A percentile compares a stretch with the other conserved stretches of the same genome.
These are phyloP conservation scores for Rhizoctonia solani DNA, from an alignment of 1,284 basidiomycete species.

Conservation along the genomic window DNA sequence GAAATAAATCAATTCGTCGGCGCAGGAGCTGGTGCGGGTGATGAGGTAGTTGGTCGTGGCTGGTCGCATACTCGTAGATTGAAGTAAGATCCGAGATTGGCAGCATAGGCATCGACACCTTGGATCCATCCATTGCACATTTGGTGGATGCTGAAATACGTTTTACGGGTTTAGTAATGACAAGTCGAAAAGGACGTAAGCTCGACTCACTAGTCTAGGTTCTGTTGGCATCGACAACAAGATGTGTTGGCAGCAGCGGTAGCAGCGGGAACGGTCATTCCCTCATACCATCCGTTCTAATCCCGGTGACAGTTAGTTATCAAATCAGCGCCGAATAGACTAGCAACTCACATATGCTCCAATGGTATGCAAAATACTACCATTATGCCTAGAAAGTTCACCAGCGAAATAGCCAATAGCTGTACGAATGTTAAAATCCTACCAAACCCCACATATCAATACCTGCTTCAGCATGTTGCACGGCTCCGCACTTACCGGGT, in stretches of 20 bases:
- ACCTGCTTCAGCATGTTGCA: slow-evolving; percentile 38
- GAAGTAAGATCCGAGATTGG: slow-evolving; percentile 65
- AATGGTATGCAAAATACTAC: slow-evolving; percentile 64
- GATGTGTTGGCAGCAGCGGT: slow-evolving; percentile 57
- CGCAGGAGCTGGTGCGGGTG: background rate
- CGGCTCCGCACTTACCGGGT: slow-evolving; percentile 55
- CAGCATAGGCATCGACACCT: slow-evolving; percentile 59
- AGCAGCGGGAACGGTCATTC: slow-evolving; percentile 53
- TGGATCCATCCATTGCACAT: slow-evolving; percentile 78
- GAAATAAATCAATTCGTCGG: background rate
- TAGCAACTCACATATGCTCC: slow-evolving; percentile 77
- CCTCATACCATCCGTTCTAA: slow-evolving; percentile 36
- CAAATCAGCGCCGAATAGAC: background rate
- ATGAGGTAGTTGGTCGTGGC: background rate
- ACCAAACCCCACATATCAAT: background rate
- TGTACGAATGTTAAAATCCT: slow-evolving; percentile 71
- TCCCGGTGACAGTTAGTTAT: background rate
- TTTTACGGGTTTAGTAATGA: background rate
- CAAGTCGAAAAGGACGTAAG: background rate
- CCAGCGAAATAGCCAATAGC: slow-evolving; percentile 64
- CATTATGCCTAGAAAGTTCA: slow-evolving; percentile 57
- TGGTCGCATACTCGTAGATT: slow-evolving; percentile 60
- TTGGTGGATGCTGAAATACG: slow-evolving; percentile 65
- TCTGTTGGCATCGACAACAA: slow-evolving; percentile 78
- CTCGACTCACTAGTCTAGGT: slow-evolving; percentile 69